Percentiles rank a stretch among this genome's conserved stretches.
These are phyloP conservation scores for Phaseolus lunatus DNA, from an alignment of 306 rosid species.

Conservation along the genomic window DNA sequence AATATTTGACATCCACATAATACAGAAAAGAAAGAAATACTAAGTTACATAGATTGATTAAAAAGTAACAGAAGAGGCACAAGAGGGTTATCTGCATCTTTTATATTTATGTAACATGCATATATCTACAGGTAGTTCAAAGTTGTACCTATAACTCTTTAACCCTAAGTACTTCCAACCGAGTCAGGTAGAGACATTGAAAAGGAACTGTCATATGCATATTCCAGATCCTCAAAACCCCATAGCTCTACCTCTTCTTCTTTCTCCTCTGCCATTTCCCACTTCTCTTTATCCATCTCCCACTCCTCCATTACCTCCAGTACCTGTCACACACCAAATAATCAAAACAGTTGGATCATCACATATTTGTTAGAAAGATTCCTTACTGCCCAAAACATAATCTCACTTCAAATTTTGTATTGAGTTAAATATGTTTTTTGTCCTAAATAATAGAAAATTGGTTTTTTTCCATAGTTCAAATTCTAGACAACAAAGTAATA, in stretches of 20 bases:
- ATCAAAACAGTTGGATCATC: neutral
- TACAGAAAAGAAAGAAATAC: neutral
- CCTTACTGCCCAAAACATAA: neutral
- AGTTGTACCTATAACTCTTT: constrained; percentile 37
- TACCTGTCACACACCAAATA: constrained; percentile 49
- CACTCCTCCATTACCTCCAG: constrained; percentile 70
- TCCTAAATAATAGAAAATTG: too few relatives aligned
- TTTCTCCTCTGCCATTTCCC: constrained; percentile 76
- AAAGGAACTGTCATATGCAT: constrained; percentile 68
- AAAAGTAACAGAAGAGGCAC: constrained; percentile 2
- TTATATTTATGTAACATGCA: constrained; percentile 1
- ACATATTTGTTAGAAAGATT: neutral
- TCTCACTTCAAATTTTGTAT: too few relatives aligned
- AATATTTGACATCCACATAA: neutral
- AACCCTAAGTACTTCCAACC: constrained; percentile 45
- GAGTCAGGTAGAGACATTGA: constrained; percentile 65
- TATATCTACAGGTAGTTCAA: constrained; percentile 45
- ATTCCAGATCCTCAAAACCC: constrained; percentile 80
- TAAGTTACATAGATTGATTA: neutral
- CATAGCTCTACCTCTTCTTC: constrained; percentile 66
- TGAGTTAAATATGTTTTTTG: too few relatives aligned
- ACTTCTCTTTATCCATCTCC: constrained; percentile 61
- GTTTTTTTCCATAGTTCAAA: too few relatives aligned
- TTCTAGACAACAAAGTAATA: too few relatives aligned
- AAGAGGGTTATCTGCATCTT: constrained; percentile 17